Percentiles rank a stretch among this genome's conserved stretches.
These are phyloP conservation scores for Thelephora terrestris DNA, from an alignment of 1,284 basidiomycete genomes.

Conservation along the genomic window DNA sequence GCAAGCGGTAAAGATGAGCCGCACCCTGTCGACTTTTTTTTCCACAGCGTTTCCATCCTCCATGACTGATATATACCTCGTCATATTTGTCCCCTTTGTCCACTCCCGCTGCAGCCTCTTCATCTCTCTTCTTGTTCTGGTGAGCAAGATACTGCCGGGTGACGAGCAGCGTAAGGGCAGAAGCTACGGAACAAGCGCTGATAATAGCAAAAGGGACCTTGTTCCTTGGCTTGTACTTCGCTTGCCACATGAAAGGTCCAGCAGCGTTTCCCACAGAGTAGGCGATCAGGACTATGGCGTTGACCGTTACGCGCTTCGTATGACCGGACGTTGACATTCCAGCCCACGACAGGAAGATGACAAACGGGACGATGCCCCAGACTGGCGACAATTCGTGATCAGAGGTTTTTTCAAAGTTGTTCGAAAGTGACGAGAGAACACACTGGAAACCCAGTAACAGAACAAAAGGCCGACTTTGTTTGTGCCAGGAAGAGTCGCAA, in stretches of 20 bases:
- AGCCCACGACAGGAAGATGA: constrained; percentile 63
- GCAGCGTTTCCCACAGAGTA: constrained; percentile 66
- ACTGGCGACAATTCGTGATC: constrained; percentile 24
- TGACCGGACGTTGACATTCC: constrained; percentile 61
- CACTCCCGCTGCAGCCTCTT: too few relatives aligned
- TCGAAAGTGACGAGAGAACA: constrained; percentile 17
- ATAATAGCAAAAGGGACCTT: constrained; percentile 63
- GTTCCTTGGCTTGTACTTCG: constrained; percentile 55
- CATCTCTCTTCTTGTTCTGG: constrained; percentile 59
- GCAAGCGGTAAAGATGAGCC: not conserved
- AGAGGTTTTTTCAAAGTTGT: not conserved
- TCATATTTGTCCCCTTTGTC: constrained; percentile 43
- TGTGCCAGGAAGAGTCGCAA: constrained; percentile 54
- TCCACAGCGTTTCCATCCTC: constrained; percentile 33
- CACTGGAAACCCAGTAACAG: constrained; percentile 55
- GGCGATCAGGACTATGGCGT: constrained; percentile 59
- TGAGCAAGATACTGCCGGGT: constrained; percentile 47
- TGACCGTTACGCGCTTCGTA: constrained; percentile 60
- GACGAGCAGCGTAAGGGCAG: constrained; percentile 37
- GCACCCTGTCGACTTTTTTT: constrained; percentile 26
- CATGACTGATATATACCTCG: constrained; percentile 46
- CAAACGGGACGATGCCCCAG: constrained; percentile 59
- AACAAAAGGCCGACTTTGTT: constrained; percentile 57
- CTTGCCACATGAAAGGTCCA: constrained; percentile 69
- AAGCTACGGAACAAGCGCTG: constrained; percentile 41